Evolutionary conservation across 1,139 yeast species (phyloP).

Genomic region (Kluyveromyces sp.): DNA sequence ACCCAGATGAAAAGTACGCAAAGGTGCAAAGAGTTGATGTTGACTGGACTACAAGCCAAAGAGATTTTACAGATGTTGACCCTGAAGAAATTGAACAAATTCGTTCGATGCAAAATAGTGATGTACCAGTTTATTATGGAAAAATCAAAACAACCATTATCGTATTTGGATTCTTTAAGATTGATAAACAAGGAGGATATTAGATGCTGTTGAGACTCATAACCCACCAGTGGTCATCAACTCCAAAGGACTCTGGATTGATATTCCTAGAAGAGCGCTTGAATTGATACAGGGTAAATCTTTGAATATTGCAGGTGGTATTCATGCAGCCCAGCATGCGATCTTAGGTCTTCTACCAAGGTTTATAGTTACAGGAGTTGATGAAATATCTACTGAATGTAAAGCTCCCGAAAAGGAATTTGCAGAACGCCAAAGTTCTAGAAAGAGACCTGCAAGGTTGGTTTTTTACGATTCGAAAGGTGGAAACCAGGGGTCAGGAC

Average conservation of each 20-base stretch:
- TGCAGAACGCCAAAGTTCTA: constrained; percentile 55
- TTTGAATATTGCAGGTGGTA: constrained; percentile 75
- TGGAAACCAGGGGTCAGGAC: constrained; percentile 70
- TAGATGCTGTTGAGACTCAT: constrained; percentile 88
- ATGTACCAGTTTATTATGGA: constrained; percentile 71
- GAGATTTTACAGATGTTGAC: constrained; percentile 90
- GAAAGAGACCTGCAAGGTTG: constrained; percentile 80
- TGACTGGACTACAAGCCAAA: constrained; percentile 85
- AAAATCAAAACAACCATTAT: constrained; percentile 58
- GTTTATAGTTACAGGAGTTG: constrained; percentile 52
- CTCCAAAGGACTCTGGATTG: constrained; percentile 88
- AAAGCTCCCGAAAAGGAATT: constrained; percentile 96
- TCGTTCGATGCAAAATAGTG: constrained; percentile 44
- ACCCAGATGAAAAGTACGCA: constrained; percentile 67
- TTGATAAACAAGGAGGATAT: constrained; percentile 68
- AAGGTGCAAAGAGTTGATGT: constrained; percentile 82
- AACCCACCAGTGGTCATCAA: constrained; percentile 69
- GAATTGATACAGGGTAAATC: constrained; percentile 47
- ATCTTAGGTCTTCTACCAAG: constrained; percentile 71
- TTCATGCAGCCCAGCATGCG: constrained; percentile 96
- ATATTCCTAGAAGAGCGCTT: constrained; percentile 61
- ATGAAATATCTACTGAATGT: constrained; percentile 85
- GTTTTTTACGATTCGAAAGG: constrained; percentile 80
- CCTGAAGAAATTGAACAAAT: constrained; percentile 67
- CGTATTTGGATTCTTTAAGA: constrained; percentile 89